These are phyloP conservation scores for Gilbertella persicaria DNA, from an alignment of 371 early-diverging fungal species.

Conservation along the genomic window DNA sequence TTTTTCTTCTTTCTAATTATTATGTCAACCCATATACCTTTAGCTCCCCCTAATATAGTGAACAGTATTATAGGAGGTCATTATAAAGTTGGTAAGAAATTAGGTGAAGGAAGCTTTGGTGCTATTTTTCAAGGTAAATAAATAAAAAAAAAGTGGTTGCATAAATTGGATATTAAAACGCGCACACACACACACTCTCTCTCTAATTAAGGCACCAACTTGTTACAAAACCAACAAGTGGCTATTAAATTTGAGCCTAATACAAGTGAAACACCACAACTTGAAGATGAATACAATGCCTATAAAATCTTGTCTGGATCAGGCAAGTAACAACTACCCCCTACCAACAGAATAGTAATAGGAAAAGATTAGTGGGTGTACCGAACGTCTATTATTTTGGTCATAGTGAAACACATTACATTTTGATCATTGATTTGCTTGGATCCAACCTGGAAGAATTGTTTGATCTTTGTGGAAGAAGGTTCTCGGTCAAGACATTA, in stretches of 20 bases:
- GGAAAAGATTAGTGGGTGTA: constrained; percentile 60
- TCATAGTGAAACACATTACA: constrained; percentile 86
- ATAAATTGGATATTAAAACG: background rate
- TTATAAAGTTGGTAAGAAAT: constrained; percentile 88
- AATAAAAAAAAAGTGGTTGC: background rate
- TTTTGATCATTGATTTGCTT: constrained; percentile 92
- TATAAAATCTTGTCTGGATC: constrained; percentile 82
- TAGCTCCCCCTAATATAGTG: constrained; percentile 17
- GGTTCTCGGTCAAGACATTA: constrained; percentile 88
- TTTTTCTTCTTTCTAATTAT: background rate
- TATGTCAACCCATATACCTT: constrained; percentile 11
- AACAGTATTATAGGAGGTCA: constrained; percentile 78
- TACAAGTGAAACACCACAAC: constrained; percentile 91
- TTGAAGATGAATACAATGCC: constrained; percentile 89
- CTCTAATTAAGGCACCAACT: constrained; percentile 52
- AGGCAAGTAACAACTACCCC: too few relatives aligned
- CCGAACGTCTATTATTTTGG: constrained; percentile 91
- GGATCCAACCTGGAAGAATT: constrained; percentile 94
- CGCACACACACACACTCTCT: background rate
- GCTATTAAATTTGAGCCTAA: constrained; percentile 94
- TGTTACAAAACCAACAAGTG: constrained; percentile 78
- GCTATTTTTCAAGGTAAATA: constrained; percentile 90
- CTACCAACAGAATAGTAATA: background rate
- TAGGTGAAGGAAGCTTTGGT: constrained; percentile 95
- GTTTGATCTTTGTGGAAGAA: constrained; percentile 89